phyloP scores from a whole-genome alignment of 2,329 filamentous ascomycete species.

The Xylariaceae sp. region DNA sequence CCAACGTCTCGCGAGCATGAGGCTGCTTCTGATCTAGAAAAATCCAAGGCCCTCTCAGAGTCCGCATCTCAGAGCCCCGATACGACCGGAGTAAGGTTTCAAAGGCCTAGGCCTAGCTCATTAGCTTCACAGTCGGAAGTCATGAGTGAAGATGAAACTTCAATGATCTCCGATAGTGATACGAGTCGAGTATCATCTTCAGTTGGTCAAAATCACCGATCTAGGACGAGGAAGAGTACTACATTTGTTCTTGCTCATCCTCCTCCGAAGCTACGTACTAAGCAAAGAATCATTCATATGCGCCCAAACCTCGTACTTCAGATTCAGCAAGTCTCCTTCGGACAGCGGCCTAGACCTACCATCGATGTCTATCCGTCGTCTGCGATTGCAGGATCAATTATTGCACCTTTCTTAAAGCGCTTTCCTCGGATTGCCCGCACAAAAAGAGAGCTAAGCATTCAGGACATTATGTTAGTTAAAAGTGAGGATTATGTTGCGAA shows the following conservation, averaged over 20 bases:
- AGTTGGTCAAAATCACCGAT: conserved; percentile 49
- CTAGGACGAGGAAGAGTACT: conserved; percentile 61
- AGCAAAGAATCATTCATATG: conserved; percentile 69
- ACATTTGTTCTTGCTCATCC: conserved; percentile 73
- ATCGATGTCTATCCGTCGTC: conserved; percentile 77
- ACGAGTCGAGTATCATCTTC: conserved; percentile 49
- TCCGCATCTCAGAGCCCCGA: conserved; percentile 24
- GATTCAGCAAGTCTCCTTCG: conserved; percentile 68
- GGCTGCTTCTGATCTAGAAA: conserved; percentile 17
- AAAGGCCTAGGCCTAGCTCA: conserved; percentile 36
- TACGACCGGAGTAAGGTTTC: conserved; percentile 27
- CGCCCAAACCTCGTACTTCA: conserved; percentile 74
- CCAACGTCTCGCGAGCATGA: conserved; percentile 26
- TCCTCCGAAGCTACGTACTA: conserved; percentile 60
- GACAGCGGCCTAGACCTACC: conserved; percentile 67
- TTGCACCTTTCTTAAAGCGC: conserved; percentile 63
- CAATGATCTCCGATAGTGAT: conserved; percentile 53
- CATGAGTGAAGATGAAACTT: conserved; percentile 58
- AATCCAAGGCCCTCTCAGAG: conserved; percentile 26
- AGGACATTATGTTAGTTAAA: conserved; percentile 73
- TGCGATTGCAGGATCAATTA: conserved; percentile 61
- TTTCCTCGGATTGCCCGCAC: conserved; percentile 69
- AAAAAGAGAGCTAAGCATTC: conserved; percentile 67
- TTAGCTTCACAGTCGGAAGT: conserved; percentile 32
- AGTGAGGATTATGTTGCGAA: conserved; percentile 68